Evolutionary conservation across 805 yeast genomes (phyloP).

Genomic region (Kuraishia cidri): DNA sequence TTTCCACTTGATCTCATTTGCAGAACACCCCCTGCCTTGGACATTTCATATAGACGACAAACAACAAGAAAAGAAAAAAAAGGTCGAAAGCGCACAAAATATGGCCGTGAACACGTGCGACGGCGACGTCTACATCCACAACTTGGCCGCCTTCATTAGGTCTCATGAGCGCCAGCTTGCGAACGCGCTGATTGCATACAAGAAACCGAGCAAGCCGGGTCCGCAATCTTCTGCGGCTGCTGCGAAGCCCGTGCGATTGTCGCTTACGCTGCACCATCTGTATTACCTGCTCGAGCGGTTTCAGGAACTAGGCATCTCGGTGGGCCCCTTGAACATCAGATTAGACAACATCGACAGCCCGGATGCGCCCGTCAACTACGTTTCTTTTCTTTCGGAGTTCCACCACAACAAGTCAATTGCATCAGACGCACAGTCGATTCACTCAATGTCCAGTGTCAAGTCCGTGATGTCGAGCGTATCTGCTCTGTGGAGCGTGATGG

Average conservation of each 20-base stretch:
- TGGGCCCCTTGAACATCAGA: conserved; percentile 56
- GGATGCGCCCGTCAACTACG: conserved; percentile 37
- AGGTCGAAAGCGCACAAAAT: background rate
- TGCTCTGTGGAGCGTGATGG: conserved; percentile 26
- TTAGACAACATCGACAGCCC: conserved; percentile 47
- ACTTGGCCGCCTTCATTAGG: conserved; percentile 42
- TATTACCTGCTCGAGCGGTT: conserved; percentile 53
- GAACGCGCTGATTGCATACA: conserved; percentile 46
- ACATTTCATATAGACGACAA: too few relatives aligned
- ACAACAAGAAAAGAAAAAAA: too few relatives aligned
- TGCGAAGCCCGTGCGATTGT: conserved; percentile 43
- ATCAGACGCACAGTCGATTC: conserved; percentile 35
- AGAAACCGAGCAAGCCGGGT: conserved; percentile 19
- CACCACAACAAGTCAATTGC: conserved; percentile 20
- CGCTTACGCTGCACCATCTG: conserved; percentile 54
- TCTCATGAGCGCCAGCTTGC: conserved; percentile 52
- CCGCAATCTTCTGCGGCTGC: conserved; percentile 2
- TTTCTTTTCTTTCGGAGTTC: conserved; percentile 51
- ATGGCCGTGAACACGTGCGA: conserved; percentile 23
- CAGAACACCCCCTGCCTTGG: too few relatives aligned
- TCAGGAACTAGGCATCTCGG: conserved; percentile 33
- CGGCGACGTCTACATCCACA: conserved; percentile 49
- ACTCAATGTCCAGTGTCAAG: conserved; percentile 51
- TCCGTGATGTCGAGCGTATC: conserved; percentile 39
- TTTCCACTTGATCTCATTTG: too few relatives aligned